Evolutionary conservation across 208 protist genomes (phyloP).

Genomic region (Strigomonas oncopelti): DNA sequence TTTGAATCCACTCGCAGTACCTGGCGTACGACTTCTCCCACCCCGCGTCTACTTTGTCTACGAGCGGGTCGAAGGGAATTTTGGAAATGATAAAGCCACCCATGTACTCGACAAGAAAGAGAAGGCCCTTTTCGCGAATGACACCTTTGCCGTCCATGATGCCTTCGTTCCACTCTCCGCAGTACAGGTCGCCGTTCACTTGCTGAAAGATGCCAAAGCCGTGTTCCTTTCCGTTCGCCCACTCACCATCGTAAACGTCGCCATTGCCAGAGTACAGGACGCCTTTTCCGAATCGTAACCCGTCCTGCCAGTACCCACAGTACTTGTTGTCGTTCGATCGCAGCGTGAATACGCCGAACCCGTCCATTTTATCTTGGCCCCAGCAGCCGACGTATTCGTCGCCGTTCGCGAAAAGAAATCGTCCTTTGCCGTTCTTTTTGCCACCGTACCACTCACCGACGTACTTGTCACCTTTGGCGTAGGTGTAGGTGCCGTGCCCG

Average conservation of each 20-base stretch:
- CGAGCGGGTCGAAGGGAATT: conserved; percentile 16
- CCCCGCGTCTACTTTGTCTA: neutral
- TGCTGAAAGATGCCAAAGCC: conserved; percentile 51
- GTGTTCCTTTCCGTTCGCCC: conserved; percentile 40
- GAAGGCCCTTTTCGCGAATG: conserved; percentile 34
- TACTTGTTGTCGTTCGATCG: conserved; percentile 41
- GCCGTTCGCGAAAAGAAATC: conserved; percentile 44
- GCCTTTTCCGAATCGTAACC: conserved; percentile 43
- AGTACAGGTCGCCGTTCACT: conserved; percentile 53
- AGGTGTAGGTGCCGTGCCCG: conserved; percentile 62
- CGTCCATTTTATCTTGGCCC: conserved; percentile 55
- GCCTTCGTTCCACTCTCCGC: conserved; percentile 59
- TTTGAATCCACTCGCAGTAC: neutral
- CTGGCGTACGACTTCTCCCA: conserved; percentile 19
- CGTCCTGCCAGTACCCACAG: conserved; percentile 52
- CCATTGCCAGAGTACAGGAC: conserved; percentile 42
- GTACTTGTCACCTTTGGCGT: conserved; percentile 54
- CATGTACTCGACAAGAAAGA: conserved; percentile 52
- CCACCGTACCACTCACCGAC: conserved; percentile 64
- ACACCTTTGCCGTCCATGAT: conserved; percentile 68
- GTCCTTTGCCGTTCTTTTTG: conserved; percentile 66
- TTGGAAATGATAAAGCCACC: conserved; percentile 51
- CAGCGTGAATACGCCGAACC: conserved; percentile 52
- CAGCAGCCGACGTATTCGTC: conserved; percentile 63
- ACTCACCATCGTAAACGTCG: conserved; percentile 61